Base-by-base conservation (phyloP, 805 yeast genomes). In the Blastobotrys terrestris region DNA sequence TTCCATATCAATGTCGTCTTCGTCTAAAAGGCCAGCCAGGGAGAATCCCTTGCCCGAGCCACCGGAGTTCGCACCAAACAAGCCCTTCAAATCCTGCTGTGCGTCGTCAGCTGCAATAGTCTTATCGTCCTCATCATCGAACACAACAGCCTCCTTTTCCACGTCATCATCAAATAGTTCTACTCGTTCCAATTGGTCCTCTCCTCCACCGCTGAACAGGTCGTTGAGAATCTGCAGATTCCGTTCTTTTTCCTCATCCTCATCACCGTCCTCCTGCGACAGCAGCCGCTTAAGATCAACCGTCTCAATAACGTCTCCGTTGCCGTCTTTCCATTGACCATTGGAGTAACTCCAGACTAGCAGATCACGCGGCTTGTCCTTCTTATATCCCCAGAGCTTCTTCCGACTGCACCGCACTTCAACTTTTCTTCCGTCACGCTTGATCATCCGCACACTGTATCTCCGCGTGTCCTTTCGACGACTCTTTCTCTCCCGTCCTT, bases 321-420 rank as follows among this genome's bases (percentile, higher is more conserved):
- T 81, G 3, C 90, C 90, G 66, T 86, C 87, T 59, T 77, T 77
- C 97, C 97, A 89, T 46, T 76, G 77, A 0, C 85, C 87, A 55
- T 83, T 78, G 7, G 68, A 72, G 64, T 79, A 91, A 51, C 73
- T 72, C 67, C 74, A 78, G 0, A 84, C 86, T 58, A 90, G 72
- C 59, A 85, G 94, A 35, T 77, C 75, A 2, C 76, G 65, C 2
- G 76, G 72, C 60, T 78, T 84, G 35, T 26, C 35, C 70, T 86
- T 87, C 58, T 86, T 90, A 55, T 80, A 77, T 2, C 98, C 98
- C 99, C 99, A 92, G 42, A 94, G 75, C 65, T 90, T 90, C 31
- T 84, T 80, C 69, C 90, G 89, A 60, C 77, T 77, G 58, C 84
- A 73, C 60, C 79, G 79, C 53, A 85, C 68, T 3, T 73, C 72